Base-by-base conservation (phyloP, 352 stramenopile species). In the Phytophthora ohioensis region DNA sequence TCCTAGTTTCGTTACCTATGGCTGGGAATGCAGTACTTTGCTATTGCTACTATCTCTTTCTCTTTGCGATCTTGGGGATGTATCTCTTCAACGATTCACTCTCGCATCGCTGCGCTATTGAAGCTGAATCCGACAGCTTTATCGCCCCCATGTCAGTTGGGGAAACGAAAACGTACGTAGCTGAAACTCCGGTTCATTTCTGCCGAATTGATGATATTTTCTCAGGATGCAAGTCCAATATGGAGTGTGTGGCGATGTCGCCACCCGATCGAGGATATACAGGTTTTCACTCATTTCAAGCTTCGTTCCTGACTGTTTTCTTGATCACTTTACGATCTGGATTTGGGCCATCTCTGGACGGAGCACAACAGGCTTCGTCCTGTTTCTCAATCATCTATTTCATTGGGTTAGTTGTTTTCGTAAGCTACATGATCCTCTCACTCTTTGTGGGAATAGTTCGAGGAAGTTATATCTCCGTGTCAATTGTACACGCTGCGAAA, bases 11-110 rank as follows among this genome's bases (percentile, higher is more conserved):
- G 32, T 64, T 96, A 27, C 88, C 87, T 0, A 93, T 94, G 85
- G 87, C 85, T 3, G 73, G 55, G 0, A 93, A 93, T 42, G 85
- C 88, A 7, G 67, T 93, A 21, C 73, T 93, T 0, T 94, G 87
- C 62, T 96, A 94, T 60, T 86, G 79, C 55, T 96, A 96, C 72
- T 96, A 94, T 55, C 76, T 96, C 7, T 91, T 94, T 59, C 67
- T 96, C 30, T 96, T 96, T 54, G 87, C 87, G 8, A 92, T 94
- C 38, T 72, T 96, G 13, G 87, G 87, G 3, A 93, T 96, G 87
- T 96, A 96, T 66, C 69, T 96, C 2, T 96, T 96, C 74, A 90
- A 91, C 56, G 86, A 94, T 55, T 91, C 87, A 3, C 69, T 96
- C 5, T 90, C 88, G 27, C 76, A 94, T 67, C 84, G 87, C 7